phyloP scores from a whole-genome alignment of 371 early-diverging fungal species.

The Chytridium lagenaria region DNA sequence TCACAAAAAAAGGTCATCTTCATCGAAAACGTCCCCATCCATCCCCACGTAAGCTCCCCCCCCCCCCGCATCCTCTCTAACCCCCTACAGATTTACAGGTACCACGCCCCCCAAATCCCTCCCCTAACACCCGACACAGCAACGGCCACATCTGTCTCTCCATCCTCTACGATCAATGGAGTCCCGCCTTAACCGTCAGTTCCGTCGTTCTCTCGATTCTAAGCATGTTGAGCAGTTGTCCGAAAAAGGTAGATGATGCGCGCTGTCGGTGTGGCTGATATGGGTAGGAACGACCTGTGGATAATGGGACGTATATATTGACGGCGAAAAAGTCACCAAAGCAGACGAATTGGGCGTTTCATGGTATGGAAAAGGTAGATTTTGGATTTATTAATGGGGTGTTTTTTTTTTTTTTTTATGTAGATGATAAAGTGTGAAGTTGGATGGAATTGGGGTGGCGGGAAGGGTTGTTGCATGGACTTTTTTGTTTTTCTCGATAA shows the following conservation, averaged over 20 bases:
- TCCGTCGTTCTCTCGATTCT: constrained; percentile 93
- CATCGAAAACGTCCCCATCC: constrained; percentile 70
- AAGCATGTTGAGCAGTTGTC: constrained; percentile 88
- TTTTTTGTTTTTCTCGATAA: too few species aligned
- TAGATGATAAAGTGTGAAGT: neutral
- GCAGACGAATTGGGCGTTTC: constrained; percentile 84
- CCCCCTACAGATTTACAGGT: constrained; percentile 7
- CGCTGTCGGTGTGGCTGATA: too few species aligned
- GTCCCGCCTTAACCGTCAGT: constrained; percentile 92
- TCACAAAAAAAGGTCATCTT: constrained; percentile 66
- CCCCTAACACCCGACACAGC: constrained; percentile 51
- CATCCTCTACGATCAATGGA: constrained; percentile 95
- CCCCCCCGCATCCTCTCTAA: neutral
- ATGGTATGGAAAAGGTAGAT: constrained; percentile 49
- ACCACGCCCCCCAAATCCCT: neutral
- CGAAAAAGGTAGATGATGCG: constrained; percentile 63
- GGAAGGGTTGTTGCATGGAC: too few species aligned
- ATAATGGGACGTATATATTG: constrained; percentile 73
- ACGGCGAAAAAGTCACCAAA: constrained; percentile 78
- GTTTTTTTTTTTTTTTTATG: neutral
- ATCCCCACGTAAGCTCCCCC: constrained; percentile 74
- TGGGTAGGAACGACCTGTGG: constrained; percentile 78
- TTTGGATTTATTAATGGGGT: neutral
- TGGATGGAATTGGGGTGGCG: too few species aligned
- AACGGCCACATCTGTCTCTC: constrained; percentile 97